Evolutionary conservation across 345 rosid genomes (phyloP).

Genomic region (Camelina sativa): DNA sequence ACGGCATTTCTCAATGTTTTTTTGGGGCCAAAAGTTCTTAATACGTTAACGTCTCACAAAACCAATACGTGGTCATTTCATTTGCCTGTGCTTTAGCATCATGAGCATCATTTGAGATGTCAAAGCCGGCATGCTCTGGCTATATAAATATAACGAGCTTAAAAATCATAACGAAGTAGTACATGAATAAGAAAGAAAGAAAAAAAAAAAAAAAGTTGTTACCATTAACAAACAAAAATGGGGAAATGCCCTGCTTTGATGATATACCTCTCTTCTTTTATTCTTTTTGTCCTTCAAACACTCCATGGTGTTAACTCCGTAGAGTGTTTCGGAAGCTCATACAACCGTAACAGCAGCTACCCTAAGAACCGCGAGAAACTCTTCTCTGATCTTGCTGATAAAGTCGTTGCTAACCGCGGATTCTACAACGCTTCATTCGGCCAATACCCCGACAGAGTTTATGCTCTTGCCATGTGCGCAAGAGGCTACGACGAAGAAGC

Average conservation of each 20-base stretch:
- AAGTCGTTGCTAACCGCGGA: slow-evolving; percentile 10
- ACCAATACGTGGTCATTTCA: too few species aligned
- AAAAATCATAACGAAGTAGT: too few species aligned
- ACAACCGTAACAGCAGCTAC: neutral
- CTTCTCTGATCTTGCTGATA: slow-evolving; percentile 37
- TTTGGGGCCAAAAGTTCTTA: too few species aligned
- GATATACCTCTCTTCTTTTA: neutral
- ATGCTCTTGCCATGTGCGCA: slow-evolving; percentile 41
- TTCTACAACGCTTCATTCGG: slow-evolving; percentile 39
- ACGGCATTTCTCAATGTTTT: too few species aligned
- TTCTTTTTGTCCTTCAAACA: slow-evolving; percentile 3
- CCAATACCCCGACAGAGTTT: slow-evolving; percentile 29
- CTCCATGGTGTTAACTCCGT: neutral
- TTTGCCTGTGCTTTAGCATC: too few species aligned
- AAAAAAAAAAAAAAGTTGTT: too few species aligned
- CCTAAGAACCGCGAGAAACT: slow-evolving; percentile 23
- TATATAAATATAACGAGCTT: too few species aligned
- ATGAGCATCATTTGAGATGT: too few species aligned
- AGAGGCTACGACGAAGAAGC: slow-evolving; percentile 27
- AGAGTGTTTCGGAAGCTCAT: slow-evolving; percentile 12
- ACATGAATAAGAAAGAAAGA: too few species aligned
- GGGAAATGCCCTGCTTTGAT: neutral
- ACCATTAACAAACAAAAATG: neutral
- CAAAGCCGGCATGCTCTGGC: too few species aligned
- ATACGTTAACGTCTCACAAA: too few species aligned